A percentile compares a stretch with the other conserved stretches of the same genome.
These are phyloP conservation scores for Corylus avellana DNA, from an alignment of 306 rosid species.

Conservation along the genomic window DNA sequence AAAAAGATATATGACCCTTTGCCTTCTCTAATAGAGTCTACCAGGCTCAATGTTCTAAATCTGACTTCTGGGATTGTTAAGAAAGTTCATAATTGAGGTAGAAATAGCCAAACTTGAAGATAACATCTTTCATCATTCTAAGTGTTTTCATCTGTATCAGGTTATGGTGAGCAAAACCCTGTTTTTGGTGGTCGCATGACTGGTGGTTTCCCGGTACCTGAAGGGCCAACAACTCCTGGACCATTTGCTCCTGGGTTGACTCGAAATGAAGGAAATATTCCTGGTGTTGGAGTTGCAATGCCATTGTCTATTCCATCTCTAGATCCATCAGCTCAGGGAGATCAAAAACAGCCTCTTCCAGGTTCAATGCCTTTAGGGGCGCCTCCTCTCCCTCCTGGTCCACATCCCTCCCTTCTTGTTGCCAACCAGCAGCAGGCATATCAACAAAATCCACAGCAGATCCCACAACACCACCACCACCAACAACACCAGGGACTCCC, in stretches of 20 bases:
- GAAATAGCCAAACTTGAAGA: constrained; percentile 17
- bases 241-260: constrained; percentile 81
- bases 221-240: constrained; percentile 92
- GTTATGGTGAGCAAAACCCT: constrained; percentile 84
- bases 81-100: constrained; percentile 19
- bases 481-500: constrained; percentile 65
- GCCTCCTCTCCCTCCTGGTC: constrained; percentile 99
- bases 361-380: constrained; percentile 74
- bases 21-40: not conserved
- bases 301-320: constrained; percentile 72
- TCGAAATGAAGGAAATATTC: constrained; percentile 94
- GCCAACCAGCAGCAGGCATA: constrained; percentile 82
- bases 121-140: constrained; percentile 21
- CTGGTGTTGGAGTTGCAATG: constrained; percentile 96
- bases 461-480: constrained; percentile 67
- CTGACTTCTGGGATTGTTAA: not conserved
- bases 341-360: constrained; percentile 76
- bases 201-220: constrained; percentile 70
- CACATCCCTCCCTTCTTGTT: constrained; percentile 93
- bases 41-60: not conserved
- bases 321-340: constrained; percentile 70
- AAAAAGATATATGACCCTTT: not conserved
- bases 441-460: constrained; percentile 89
- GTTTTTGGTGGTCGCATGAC: constrained; percentile 57
- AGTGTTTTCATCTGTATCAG: constrained; percentile 46